phyloP scores from a whole-genome alignment of 2,329 filamentous ascomycete species.

The Lachnellula subtilissima region DNA sequence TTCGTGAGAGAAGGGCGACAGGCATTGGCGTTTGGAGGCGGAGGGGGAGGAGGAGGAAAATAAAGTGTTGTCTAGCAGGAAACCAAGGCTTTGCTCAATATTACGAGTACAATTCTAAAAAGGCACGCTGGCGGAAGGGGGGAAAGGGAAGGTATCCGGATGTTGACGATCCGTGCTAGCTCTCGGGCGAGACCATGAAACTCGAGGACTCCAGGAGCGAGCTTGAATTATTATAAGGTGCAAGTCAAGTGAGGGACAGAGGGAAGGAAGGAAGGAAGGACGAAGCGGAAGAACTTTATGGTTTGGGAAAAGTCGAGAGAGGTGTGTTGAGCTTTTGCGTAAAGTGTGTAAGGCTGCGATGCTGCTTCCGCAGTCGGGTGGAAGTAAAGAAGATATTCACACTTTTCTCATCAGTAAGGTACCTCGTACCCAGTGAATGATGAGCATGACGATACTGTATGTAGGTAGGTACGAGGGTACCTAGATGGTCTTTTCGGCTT shows the following conservation, averaged over 20 bases:
- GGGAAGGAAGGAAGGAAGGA: background rate
- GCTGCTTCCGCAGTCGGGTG: background rate
- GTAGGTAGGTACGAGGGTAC: background rate
- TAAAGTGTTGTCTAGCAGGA: too few species aligned
- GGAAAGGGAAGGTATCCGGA: background rate
- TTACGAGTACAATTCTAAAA: too few species aligned
- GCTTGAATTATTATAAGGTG: background rate
- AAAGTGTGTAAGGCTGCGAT: background rate
- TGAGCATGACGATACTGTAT: background rate
- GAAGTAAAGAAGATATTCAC: background rate
- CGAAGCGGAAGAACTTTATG: background rate
- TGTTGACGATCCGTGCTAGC: background rate
- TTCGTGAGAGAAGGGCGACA: slow-evolving; percentile 9
- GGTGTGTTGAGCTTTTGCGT: background rate
- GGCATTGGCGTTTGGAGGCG: slow-evolving; percentile 21
- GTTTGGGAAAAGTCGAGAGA: background rate
- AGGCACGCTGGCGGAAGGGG: too few species aligned
- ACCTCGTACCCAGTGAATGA: too few species aligned
- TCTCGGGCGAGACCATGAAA: background rate
- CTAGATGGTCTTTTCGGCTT: background rate
- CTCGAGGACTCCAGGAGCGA: too few species aligned
- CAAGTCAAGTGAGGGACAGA: background rate
- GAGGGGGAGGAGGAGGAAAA: background rate
- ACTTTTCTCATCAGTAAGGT: background rate
- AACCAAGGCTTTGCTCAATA: too few species aligned